Percentiles rank a stretch among this genome's conserved stretches.
These are phyloP conservation scores for Kodamaea anthophila DNA, from an alignment of 1,139 yeast genomes.

Conservation along the genomic window DNA sequence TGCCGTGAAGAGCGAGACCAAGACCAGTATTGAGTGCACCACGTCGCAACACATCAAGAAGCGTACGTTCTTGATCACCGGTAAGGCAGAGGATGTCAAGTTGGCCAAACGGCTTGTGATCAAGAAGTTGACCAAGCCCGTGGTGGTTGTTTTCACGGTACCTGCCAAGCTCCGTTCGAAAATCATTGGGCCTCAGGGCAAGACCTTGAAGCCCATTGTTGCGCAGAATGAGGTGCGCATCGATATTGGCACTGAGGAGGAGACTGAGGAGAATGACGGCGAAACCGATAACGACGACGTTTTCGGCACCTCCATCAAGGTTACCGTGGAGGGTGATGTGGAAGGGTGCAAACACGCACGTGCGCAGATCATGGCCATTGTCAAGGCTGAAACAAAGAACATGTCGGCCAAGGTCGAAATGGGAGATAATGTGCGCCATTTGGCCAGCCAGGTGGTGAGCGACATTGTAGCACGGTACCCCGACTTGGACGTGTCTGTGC, in stretches of 20 bases:
- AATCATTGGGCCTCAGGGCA: constrained; percentile 88
- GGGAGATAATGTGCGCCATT: constrained; percentile 45
- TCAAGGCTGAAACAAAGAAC: constrained; percentile 65
- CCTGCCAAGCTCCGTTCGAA: constrained; percentile 77
- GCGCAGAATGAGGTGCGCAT: constrained; percentile 66
- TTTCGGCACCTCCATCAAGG: constrained; percentile 50
- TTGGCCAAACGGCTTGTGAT: constrained; percentile 73
- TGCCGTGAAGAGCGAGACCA: constrained; percentile 53
- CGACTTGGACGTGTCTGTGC: constrained; percentile 29
- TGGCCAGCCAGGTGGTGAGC: constrained; percentile 33
- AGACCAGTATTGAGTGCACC: constrained; percentile 78
- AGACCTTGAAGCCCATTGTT: constrained; percentile 72
- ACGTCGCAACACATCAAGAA: constrained; percentile 69
- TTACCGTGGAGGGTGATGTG: constrained; percentile 76
- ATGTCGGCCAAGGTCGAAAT: constrained; percentile 45
- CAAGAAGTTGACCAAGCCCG: constrained; percentile 73
- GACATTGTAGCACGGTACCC: constrained; percentile 17
- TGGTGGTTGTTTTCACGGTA: constrained; percentile 52
- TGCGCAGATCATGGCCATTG: constrained; percentile 62
- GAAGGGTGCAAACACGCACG: constrained; percentile 79
- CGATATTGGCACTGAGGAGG: constrained; percentile 56
- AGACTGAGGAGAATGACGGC: constrained; percentile 14
- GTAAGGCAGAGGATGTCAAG: constrained; percentile 62
- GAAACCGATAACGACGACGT: constrained; percentile 35
- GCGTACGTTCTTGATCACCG: constrained; percentile 82